These are phyloP conservation scores for Inga oerstediana DNA, from an alignment of 306 rosid species.

Conservation along the genomic window DNA sequence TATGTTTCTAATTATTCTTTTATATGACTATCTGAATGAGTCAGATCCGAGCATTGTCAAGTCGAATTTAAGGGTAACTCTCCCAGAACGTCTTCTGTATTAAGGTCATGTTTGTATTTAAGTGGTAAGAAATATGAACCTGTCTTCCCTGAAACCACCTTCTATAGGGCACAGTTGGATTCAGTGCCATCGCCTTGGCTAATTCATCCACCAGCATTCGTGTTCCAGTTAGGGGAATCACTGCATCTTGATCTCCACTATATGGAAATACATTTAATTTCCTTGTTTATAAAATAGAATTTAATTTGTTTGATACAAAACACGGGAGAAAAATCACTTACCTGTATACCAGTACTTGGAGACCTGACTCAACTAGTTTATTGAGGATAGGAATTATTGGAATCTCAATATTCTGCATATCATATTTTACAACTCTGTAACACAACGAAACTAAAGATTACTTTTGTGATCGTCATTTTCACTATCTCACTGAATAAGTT, in stretches of 20 bases:
- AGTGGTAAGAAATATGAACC: constrained; percentile 33
- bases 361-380: constrained; percentile 43
- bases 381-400: constrained; percentile 45
- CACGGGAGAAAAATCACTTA: not conserved
- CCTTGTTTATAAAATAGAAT: not conserved
- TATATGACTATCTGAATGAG: too few species aligned
- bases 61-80: too few species aligned
- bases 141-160: constrained; percentile 57
- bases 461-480: too few species aligned
- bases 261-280: not conserved
- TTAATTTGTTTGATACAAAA: not conserved
- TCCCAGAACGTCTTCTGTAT: too few species aligned
- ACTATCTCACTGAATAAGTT: too few species aligned
- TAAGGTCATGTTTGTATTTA: too few species aligned
- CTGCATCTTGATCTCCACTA: constrained; percentile 59
- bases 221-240: constrained; percentile 44
- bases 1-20: too few species aligned
- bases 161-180: constrained; percentile 49
- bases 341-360: constrained; percentile 52
- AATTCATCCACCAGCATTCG: constrained; percentile 39
- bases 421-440: constrained; percentile 40
- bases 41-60: too few species aligned
- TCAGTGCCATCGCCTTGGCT: constrained; percentile 45
- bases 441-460: not conserved
- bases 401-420: constrained; percentile 34